Percentiles rank a stretch among this genome's conserved stretches.
These are phyloP conservation scores for Pyrenula massariospora DNA, from an alignment of 495 filamentous ascomycete genomes.

Conservation along the genomic window DNA sequence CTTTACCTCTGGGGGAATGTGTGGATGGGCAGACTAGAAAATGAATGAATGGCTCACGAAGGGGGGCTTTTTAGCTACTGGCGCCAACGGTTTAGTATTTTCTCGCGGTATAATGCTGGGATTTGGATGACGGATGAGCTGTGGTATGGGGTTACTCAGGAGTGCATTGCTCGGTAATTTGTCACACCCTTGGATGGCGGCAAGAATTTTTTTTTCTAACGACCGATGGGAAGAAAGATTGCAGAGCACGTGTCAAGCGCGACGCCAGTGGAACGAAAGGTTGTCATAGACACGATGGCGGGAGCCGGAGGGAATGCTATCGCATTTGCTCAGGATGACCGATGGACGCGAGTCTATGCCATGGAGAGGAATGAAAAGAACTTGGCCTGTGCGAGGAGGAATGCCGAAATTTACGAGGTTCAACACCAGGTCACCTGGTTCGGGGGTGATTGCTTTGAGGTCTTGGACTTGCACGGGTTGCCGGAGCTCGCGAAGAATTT, in stretches of 20 bases:
- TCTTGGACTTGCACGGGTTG: conserved; percentile 34
- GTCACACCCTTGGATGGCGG: not conserved
- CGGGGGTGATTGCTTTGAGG: conserved; percentile 67
- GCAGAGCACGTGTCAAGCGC: conserved; percentile 54
- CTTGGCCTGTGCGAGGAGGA: conserved; percentile 81
- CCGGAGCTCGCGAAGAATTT: conserved; percentile 33
- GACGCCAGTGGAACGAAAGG: conserved; percentile 36
- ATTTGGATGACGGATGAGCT: conserved; percentile 83
- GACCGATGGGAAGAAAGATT: conserved; percentile 45
- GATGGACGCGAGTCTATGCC: conserved; percentile 72
- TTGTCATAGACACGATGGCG: conserved; percentile 77
- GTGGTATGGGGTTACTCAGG: conserved; percentile 95
- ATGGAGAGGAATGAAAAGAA: conserved; percentile 72
- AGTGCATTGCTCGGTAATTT: conserved; percentile 70
- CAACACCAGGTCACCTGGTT: conserved; percentile 70
- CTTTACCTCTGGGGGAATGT: not conserved
- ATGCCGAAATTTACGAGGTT: conserved; percentile 82
- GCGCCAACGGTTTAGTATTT: conserved; percentile 74
- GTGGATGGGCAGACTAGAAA: too few relatives aligned
- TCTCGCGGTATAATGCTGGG: conserved; percentile 69
- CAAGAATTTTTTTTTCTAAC: not conserved
- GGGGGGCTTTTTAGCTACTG: conserved; percentile 57
- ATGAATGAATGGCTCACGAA: too few relatives aligned
- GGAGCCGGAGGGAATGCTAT: conserved; percentile 94
- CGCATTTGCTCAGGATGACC: conserved; percentile 67